Conservation (phyloP, 345 rosid genomes). For the Eucalyptus curtisii region DNA sequence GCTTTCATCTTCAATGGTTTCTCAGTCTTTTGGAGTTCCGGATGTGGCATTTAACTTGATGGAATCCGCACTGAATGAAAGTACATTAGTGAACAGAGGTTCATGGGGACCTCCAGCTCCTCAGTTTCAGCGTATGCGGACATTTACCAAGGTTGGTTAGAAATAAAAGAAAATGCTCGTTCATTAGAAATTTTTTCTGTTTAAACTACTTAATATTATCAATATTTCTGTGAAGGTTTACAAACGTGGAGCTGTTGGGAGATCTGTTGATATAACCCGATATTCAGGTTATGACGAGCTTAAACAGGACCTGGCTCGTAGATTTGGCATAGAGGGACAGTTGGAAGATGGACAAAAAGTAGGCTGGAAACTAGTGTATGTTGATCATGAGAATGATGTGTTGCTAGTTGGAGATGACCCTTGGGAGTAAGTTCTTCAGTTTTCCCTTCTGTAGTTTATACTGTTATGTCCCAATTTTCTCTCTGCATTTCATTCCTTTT, state of each 20-base stretch:
- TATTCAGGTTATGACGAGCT: conserved; percentile 65
- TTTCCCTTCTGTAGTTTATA: neutral
- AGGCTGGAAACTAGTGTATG: conserved; percentile 77
- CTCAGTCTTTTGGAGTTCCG: conserved; percentile 57
- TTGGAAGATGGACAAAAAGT: conserved; percentile 50
- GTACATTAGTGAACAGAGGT: conserved; percentile 23
- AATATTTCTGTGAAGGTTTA: conserved; percentile 30
- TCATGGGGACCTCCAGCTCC: conserved; percentile 32
- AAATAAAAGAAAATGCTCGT: neutral
- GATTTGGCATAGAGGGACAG: conserved; percentile 82
- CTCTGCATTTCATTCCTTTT: neutral
- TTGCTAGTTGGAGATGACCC: conserved; percentile 78
- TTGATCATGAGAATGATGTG: conserved; percentile 68
- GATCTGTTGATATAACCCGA: conserved; percentile 63
- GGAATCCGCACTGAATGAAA: conserved; percentile 40
- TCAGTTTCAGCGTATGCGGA: conserved; percentile 46
- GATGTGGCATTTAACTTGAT: conserved; percentile 44
- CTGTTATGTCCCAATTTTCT: neutral
- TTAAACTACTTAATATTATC: neutral
- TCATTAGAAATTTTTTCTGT: neutral
- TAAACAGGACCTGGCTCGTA: conserved; percentile 59
- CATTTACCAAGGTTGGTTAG: conserved; percentile 48
- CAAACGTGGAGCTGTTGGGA: conserved; percentile 77
- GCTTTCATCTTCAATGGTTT: conserved; percentile 50
- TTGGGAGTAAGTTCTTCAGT: conserved; percentile 51